Evolutionary conservation across 2,329 filamentous ascomycete genomes (phyloP), one percentile per base, ranked within the genome.

Genomic region (Penicillium fuscoglaucum): DNA sequence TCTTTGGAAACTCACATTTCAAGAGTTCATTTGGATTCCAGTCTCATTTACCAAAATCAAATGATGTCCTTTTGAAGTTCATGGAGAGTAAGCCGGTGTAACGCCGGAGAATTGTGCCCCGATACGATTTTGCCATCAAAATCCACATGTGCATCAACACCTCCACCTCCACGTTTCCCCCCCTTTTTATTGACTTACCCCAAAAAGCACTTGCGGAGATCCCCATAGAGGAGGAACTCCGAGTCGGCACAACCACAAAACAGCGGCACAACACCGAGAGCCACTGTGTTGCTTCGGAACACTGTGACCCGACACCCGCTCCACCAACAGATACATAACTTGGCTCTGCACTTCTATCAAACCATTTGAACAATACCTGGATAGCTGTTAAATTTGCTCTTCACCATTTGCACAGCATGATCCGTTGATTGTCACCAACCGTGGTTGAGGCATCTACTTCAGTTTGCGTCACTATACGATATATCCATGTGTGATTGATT

Each of bases 241-340:
- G 52, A 61, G 35, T 61, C 61, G 61, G 61, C 53, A 55, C 39
- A 64, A 51, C 24, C 19, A 40, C 9, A 40, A 19, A 19, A 4
- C 43, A 45, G 9, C 65, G 63, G 64, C 49, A 52, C 41, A 65
- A 53, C 35, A n/a, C 60, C 60, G 58, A 64, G 44, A n/a, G 33
- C 26, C 31, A 35, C 28, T 56, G 41, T 26, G 33, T 61, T 35
- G 33, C 33, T 35, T 67, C 67, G 68, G 68, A 70, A 65, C 63
- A 70, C 68, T 62, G 67, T 70, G 61, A 63, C 59, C 68, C 68
- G 67, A 57, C 31, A 45, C 24, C 41, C 55, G 41, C 61, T 66
- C 61, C 59, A 57, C 59, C 49, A 29, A 15, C 17, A 19, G 40
- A 37, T 58, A 64, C 56, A 65, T 66, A 60, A 53, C 50, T 33